These are phyloP conservation scores for Verbascum thapsus DNA, from an alignment of 257 asterid genomes.

Conservation along the genomic window DNA sequence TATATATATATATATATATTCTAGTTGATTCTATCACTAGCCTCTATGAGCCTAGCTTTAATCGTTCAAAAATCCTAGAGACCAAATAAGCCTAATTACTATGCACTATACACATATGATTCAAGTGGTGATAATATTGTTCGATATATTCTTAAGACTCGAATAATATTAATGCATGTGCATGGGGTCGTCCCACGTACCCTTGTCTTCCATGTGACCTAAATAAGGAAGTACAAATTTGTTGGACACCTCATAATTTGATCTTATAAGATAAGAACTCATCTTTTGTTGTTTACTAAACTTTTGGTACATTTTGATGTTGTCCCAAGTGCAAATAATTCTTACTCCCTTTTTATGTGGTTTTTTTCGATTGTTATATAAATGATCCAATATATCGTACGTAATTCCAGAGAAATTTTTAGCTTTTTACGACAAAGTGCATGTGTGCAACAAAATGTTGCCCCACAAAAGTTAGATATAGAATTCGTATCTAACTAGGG, in stretches of 20 bases:
- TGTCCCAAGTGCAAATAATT: slow-evolving; percentile 54
- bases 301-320: slow-evolving; percentile 36
- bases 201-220: slow-evolving; percentile 34
- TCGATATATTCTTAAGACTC: not conserved
- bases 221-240: slow-evolving; percentile 26
- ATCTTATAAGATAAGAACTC: no score
- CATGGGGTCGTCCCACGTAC: slow-evolving; percentile 36
- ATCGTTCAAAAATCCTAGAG: no score
- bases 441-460: slow-evolving; percentile 41
- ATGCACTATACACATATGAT: not conserved
- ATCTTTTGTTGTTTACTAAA: slow-evolving; percentile 26
- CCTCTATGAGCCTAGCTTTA: no score
- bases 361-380: slow-evolving; percentile 34
- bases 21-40: no score
- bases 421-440: slow-evolving; percentile 33
- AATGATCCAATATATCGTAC: no score
- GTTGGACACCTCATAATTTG: slow-evolving; percentile 18
- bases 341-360: slow-evolving; percentile 23
- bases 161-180: slow-evolving; percentile 35
- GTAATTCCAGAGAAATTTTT: slow-evolving; percentile 28
- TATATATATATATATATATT: no score
- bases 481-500: slow-evolving; percentile 37
- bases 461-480: slow-evolving; percentile 48
- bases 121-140: slow-evolving; percentile 3
- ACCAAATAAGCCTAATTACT: no score